phyloP scores from a whole-genome alignment of 2,329 filamentous ascomycete species.

The Fusarium tuaranense region DNA sequence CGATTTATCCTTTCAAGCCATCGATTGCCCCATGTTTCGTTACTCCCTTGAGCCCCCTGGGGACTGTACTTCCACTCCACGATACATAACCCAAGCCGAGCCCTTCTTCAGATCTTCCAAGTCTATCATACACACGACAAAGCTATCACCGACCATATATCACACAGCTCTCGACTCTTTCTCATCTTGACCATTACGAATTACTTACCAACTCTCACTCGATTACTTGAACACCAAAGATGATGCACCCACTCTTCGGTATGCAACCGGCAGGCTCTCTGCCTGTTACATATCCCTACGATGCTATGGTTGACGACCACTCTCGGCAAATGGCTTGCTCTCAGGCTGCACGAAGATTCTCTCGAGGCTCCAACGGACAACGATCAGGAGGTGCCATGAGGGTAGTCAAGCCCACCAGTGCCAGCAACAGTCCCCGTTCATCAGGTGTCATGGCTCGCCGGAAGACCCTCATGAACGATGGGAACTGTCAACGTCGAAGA shows the following conservation, averaged over 20 bases:
- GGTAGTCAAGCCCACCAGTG: constrained; percentile 73
- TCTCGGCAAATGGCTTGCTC: constrained; percentile 63
- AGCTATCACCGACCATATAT: neutral
- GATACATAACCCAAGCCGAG: constrained; percentile 48
- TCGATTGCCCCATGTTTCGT: constrained; percentile 49
- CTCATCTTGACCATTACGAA: neutral
- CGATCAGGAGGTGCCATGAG: constrained; percentile 65
- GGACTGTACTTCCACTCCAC: constrained; percentile 37
- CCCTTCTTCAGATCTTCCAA: constrained; percentile 33
- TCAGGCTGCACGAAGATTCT: constrained; percentile 60
- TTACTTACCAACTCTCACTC: neutral
- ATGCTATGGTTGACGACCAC: constrained; percentile 63
- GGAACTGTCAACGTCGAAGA: constrained; percentile 57
- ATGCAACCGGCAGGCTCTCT: constrained; percentile 42
- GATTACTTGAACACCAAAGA: constrained; percentile 28
- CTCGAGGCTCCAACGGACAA: constrained; percentile 63
- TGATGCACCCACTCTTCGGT: constrained; percentile 49
- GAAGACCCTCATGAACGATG: constrained; percentile 68
- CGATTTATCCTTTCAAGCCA: constrained; percentile 53
- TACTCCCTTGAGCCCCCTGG: constrained; percentile 47
- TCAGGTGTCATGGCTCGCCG: constrained; percentile 62
- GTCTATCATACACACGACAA: constrained; percentile 7
- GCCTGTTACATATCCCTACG: constrained; percentile 45
- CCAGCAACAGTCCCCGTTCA: constrained; percentile 75
- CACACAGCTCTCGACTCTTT: neutral